Conservation (phyloP, 2,329 filamentous ascomycete genomes). For the Aspergillus sp. region DNA sequence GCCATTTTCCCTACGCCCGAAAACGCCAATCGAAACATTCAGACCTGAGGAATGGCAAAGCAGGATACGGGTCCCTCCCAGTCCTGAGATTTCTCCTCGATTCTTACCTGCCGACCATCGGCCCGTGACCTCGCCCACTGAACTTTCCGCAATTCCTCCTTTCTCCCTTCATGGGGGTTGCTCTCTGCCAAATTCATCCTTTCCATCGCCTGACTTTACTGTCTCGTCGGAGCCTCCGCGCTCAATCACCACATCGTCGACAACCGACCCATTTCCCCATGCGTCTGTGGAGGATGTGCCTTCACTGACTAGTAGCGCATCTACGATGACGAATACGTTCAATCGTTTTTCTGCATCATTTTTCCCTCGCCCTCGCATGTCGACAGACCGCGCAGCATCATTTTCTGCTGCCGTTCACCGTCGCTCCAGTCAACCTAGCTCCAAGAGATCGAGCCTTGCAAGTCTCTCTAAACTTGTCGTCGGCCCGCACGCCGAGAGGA, state of each 20-base stretch:
- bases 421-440: conserved; percentile 40
- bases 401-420: conserved; percentile 42
- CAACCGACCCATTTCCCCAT: conserved; percentile 43
- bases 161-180: conserved; percentile 40
- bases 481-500: conserved; percentile 44
- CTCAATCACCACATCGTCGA: conserved; percentile 41
- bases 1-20: conserved; percentile 22
- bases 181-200: conserved; percentile 41
- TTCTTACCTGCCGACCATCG: conserved; percentile 40
- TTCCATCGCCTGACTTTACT: conserved; percentile 48
- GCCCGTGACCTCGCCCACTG: conserved; percentile 43
- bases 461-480: conserved; percentile 50
- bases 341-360: conserved; percentile 46
- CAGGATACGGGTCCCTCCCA: conserved; percentile 25
- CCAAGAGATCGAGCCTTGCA: conserved; percentile 50
- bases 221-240: conserved; percentile 44
- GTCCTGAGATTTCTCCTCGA: conserved; percentile 38
- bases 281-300: conserved; percentile 51
- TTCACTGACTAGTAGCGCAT: conserved; percentile 51
- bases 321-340: conserved; percentile 46
- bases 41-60: conserved; percentile 31
- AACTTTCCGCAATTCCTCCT: conserved; percentile 41
- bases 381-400: conserved; percentile 46
- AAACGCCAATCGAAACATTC: conserved; percentile 29
- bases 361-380: conserved; percentile 40